A percentile compares a stretch with the other conserved stretches of the same genome.
Conservation (phyloP, 345 rosid species). For the Eucalyptus paniculata region DNA sequence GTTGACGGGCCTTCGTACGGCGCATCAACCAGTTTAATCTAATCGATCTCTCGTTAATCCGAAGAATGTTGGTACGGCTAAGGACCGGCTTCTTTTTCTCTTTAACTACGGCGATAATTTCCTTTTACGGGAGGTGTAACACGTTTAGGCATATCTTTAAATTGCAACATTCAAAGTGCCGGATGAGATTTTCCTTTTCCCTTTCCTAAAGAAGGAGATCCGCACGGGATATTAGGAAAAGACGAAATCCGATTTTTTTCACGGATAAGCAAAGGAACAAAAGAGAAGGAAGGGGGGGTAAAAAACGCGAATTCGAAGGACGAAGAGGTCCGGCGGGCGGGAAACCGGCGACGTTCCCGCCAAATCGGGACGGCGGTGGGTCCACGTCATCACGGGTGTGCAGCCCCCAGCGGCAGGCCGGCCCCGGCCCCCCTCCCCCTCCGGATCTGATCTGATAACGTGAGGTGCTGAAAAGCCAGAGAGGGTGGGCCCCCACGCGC, state of each 20-base stretch:
- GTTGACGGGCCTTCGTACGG: not conserved
- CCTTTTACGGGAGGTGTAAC: not conserved
- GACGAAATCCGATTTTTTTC: not conserved
- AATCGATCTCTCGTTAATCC: not conserved
- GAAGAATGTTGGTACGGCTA: not conserved
- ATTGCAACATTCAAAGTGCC: not conserved
- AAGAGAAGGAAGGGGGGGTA: not conserved
- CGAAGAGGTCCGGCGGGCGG: not conserved
- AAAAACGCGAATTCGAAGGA: not conserved
- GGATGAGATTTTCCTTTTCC: not conserved
- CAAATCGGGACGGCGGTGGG: not conserved
- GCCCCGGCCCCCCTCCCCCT: not conserved
- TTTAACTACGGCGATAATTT: not conserved
- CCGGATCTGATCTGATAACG: not conserved
- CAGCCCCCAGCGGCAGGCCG: not conserved
- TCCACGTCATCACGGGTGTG: not conserved
- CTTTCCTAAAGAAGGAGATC: not conserved
- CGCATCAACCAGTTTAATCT: not conserved
- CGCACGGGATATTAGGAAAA: not conserved
- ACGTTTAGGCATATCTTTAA: not conserved
- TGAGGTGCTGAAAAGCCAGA: not conserved
- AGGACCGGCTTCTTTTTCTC: not conserved
- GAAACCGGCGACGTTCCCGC: not conserved
- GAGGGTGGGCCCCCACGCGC: not conserved
- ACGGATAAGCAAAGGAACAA: not conserved